phyloP scores from a whole-genome alignment of 1,284 basidiomycete genomes.

The Apiotrichum sp. region DNA sequence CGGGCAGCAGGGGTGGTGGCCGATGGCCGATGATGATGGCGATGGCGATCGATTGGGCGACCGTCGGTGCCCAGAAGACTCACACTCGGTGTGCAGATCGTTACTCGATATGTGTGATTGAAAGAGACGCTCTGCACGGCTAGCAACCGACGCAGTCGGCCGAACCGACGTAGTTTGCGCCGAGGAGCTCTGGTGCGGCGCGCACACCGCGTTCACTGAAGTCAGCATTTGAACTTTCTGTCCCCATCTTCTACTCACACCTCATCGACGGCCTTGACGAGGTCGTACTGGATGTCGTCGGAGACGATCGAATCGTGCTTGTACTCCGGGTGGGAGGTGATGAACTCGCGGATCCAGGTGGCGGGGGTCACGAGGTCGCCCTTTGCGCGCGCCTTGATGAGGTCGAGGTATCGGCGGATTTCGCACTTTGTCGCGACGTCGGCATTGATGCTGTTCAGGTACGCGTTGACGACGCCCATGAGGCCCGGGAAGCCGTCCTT shows the following conservation, averaged over 20 bases:
- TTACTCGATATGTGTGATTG: too few species aligned
- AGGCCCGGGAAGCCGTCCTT: slow-evolving; percentile 73
- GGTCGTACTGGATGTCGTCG: slow-evolving; percentile 89
- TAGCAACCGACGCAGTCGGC: slow-evolving; percentile 1
- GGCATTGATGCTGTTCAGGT: slow-evolving; percentile 82
- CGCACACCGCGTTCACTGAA: slow-evolving; percentile 58
- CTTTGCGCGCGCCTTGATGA: slow-evolving; percentile 70
- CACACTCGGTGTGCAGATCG: too few species aligned
- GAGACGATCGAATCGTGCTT: slow-evolving; percentile 84
- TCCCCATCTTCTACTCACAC: slow-evolving; percentile 46
- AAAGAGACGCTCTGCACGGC: too few species aligned
- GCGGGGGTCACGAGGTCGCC: slow-evolving; percentile 86
- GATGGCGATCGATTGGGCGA: too few species aligned
- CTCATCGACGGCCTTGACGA: slow-evolving; percentile 83
- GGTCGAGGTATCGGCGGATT: slow-evolving; percentile 70
- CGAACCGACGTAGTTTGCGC: slow-evolving; percentile 38
- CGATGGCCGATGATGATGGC: too few species aligned
- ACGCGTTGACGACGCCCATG: slow-evolving; percentile 74
- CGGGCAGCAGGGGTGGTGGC: too few species aligned
- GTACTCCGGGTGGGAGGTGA: slow-evolving; percentile 82
- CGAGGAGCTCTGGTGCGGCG: slow-evolving; percentile 58
- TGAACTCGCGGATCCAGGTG: slow-evolving; percentile 87
- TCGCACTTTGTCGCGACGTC: slow-evolving; percentile 58
- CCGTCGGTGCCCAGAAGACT: too few species aligned
- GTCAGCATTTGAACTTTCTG: too few species aligned